These are phyloP conservation scores for Pleoardoris graminearum DNA, from an alignment of 2,329 filamentous ascomycete genomes.

Conservation along the genomic window DNA sequence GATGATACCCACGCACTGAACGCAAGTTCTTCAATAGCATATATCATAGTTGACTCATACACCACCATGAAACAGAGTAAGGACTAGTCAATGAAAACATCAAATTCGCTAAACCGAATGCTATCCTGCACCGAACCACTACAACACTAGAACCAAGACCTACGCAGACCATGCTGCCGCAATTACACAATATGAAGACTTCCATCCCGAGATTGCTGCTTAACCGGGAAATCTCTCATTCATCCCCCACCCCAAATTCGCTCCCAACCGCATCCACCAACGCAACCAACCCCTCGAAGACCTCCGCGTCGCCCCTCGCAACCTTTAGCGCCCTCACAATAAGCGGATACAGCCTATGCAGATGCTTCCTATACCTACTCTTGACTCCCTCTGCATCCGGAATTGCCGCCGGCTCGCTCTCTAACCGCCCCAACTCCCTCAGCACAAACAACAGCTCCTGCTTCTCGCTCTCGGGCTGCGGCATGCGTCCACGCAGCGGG, in stretches of 20 bases:
- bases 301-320: slow-evolving; percentile 65
- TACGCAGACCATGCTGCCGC: too few species aligned
- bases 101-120: not conserved
- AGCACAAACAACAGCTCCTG: slow-evolving; percentile 77
- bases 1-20: slow-evolving; percentile 3
- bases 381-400: slow-evolving; percentile 49
- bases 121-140: not conserved
- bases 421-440: slow-evolving; percentile 65
- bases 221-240: too few species aligned
- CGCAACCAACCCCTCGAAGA: slow-evolving; percentile 51
- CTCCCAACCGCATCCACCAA: slow-evolving; percentile 48
- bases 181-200: too few species aligned
- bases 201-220: too few species aligned
- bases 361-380: slow-evolving; percentile 64
- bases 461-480: slow-evolving; percentile 79
- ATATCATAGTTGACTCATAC: not conserved
- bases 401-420: slow-evolving; percentile 71
- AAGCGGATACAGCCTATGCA: slow-evolving; percentile 79
- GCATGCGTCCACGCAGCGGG: slow-evolving; percentile 82
- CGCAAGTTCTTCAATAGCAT: not conserved
- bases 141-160: too few species aligned
- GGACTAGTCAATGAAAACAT: too few species aligned
- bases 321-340: slow-evolving; percentile 66
- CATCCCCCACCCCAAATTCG: slow-evolving; percentile 40
- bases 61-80: not conserved